Conservation (phyloP, 495 filamentous ascomycete species). For the Penicillium cinerascens region DNA sequence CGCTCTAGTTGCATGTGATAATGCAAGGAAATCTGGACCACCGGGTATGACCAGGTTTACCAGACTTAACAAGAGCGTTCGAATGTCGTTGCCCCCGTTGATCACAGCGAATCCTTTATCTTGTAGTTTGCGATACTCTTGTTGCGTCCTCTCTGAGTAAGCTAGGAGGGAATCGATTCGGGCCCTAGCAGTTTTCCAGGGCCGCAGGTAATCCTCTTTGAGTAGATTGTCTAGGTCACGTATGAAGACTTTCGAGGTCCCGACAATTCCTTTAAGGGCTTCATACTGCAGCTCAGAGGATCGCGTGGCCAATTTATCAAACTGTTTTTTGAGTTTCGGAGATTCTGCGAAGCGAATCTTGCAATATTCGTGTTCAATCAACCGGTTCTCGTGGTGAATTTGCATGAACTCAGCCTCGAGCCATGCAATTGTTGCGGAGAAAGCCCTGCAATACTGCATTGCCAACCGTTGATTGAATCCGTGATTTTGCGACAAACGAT, state of each 20-base stretch:
- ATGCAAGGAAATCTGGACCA: background rate
- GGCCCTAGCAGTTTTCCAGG: slow-evolving; percentile 20
- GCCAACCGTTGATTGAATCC: background rate
- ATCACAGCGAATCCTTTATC: background rate
- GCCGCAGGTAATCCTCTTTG: slow-evolving; percentile 9
- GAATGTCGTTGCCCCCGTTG: background rate
- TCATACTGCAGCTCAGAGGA: background rate
- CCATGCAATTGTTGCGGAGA: background rate
- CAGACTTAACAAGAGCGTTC: background rate
- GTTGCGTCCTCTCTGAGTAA: background rate
- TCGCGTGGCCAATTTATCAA: background rate
- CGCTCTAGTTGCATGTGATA: background rate
- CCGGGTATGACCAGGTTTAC: background rate
- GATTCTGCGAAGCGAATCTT: slow-evolving; percentile 3
- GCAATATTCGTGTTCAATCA: slow-evolving; percentile 20
- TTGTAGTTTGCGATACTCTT: slow-evolving; percentile 4
- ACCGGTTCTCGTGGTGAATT: background rate
- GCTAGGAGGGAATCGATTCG: slow-evolving; percentile 10
- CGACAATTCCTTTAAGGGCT: background rate
- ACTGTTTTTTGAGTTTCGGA: background rate
- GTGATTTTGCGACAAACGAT: background rate
- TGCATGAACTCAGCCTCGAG: slow-evolving; percentile 2
- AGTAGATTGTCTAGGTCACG: background rate
- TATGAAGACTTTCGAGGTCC: background rate
- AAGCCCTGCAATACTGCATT: background rate